Evolutionary conservation across 2,329 filamentous ascomycete species (phyloP).

Genomic region (Pseudomassariella vexata): DNA sequence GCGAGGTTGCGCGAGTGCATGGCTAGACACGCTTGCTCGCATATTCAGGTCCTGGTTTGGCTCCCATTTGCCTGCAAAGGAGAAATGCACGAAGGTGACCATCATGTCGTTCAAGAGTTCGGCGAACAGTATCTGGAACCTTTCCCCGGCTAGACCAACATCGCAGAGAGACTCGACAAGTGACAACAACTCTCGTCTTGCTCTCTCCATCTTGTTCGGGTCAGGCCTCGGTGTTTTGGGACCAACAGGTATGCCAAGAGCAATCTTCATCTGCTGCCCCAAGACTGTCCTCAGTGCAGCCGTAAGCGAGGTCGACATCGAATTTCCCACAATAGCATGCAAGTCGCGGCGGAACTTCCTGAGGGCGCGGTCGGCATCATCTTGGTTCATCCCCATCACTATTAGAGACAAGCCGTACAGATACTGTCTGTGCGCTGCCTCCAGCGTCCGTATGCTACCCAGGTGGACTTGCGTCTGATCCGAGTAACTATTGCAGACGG

Average conservation of each 20-base stretch:
- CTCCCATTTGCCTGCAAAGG: conserved; percentile 61
- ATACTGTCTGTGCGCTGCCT: conserved; percentile 54
- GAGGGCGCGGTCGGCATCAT: conserved; percentile 30
- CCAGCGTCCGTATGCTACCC: conserved; percentile 50
- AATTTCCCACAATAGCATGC: conserved; percentile 60
- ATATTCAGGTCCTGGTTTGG: conserved; percentile 17
- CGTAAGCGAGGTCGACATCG: conserved; percentile 47
- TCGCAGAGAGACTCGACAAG: conserved; percentile 55
- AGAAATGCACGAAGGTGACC: conserved; percentile 53
- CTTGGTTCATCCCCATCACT: conserved; percentile 37
- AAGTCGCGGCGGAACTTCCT: conserved; percentile 55
- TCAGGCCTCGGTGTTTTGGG: conserved; percentile 15
- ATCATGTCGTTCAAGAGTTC: conserved; percentile 64
- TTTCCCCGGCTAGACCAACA: conserved; percentile 64
- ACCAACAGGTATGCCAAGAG: conserved; percentile 33
- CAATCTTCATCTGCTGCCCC: conserved; percentile 40
- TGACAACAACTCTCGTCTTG: conserved; percentile 45
- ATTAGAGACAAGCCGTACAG: conserved; percentile 48
- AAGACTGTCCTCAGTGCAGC: conserved; percentile 50
- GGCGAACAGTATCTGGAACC: conserved; percentile 65
- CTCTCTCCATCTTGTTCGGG: conserved; percentile 26
- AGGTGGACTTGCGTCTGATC: conserved; percentile 42
- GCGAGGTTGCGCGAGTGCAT: conserved; percentile 36
- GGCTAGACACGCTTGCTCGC: conserved; percentile 14
- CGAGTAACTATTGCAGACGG: conserved; percentile 35